Evolutionary conservation across 208 protist genomes (phyloP), one percentile per base, ranked within the genome.

Genomic region (Leishmania tropica): DNA sequence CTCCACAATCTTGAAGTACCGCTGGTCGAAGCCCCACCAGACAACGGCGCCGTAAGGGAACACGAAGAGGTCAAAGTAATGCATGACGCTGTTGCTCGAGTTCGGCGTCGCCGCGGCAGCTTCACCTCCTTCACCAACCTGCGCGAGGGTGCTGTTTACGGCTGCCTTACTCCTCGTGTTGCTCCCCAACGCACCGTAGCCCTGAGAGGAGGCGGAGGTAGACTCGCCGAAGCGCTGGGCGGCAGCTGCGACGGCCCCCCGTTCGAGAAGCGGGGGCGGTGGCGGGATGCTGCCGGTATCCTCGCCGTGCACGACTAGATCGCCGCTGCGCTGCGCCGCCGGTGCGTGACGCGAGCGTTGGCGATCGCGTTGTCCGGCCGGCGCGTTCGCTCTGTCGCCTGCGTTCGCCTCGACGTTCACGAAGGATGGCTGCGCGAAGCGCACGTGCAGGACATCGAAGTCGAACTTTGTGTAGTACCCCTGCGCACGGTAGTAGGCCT

Each of bases 381-480:
- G n/a, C 17, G 62, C 68, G 42, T 48, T 56, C 1, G 13, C n/a
- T 13, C 28, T 48, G 28, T 51, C 81, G 3, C 51, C 58, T 1
- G 65, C 74, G 3, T 62, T 60, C 13, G 48, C 28, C 24, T 75
- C 71, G 28, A 83, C 72, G 17, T 42, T 79, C 56, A 89, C 86
- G 17, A 56, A 28, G 0, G 82, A 47, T 35, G 83, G 65, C 51
- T 93, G 89, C 11, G 92, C 87, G 56, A 95, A 92, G 64, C 92
- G 88, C 67, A 95, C 87, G 80, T 95, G 92, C 67, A 95, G 76
- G 13, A 95, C 92, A 75, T 92, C 92, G 75, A 94, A 93, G 82
- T 92, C 92, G 83, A 93, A 95, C 75, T 95, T 95, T 24, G 92
- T 93, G 83, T 90, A 92, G 83, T 95, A 95, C 5, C 92, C 89